Evolutionary conservation across 495 filamentous ascomycete genomes (phyloP).

Genomic region (Trichoderma virens): DNA sequence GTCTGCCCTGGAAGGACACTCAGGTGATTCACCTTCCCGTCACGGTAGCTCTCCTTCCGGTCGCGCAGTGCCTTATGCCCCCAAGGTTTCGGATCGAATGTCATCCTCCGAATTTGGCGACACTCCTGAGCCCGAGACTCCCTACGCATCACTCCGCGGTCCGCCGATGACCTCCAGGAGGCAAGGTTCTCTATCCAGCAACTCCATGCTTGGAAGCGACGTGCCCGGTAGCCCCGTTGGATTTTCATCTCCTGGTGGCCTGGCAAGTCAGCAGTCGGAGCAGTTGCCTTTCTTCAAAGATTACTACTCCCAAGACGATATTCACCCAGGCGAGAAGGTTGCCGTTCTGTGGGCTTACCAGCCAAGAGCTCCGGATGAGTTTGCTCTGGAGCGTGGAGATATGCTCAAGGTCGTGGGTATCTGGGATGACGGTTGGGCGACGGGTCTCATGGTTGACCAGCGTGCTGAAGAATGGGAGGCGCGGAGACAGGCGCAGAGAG

Average conservation of each 20-base stretch:
- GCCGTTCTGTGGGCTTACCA: constrained; percentile 95
- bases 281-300: constrained; percentile 94
- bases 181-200: constrained; percentile 84
- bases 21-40: constrained; percentile 50
- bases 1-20: constrained; percentile 78
- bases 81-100: constrained; percentile 51
- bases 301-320: constrained; percentile 96
- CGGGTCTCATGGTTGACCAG: constrained; percentile 74
- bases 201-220: constrained; percentile 62
- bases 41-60: constrained; percentile 23
- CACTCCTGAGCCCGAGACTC: constrained; percentile 67
- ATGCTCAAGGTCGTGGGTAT: constrained; percentile 99
- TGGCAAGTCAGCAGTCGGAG: constrained; percentile 87
- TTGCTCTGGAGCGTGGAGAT: constrained; percentile 87
- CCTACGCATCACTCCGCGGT: constrained; percentile 47
- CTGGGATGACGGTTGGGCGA: constrained; percentile 99
- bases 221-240: constrained; percentile 66
- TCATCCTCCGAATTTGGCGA: constrained; percentile 77
- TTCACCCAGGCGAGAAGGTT: constrained; percentile 84
- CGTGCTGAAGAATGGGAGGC: constrained; percentile 83
- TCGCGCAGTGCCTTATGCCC: constrained; percentile 32
- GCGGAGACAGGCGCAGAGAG: constrained; percentile 67
- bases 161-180: constrained; percentile 54
- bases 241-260: constrained; percentile 72
- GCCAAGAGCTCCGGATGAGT: constrained; percentile 88